Evolutionary conservation across 768 basidiomycete species (phyloP).

Genomic region (Rhodotorula graminis): DNA sequence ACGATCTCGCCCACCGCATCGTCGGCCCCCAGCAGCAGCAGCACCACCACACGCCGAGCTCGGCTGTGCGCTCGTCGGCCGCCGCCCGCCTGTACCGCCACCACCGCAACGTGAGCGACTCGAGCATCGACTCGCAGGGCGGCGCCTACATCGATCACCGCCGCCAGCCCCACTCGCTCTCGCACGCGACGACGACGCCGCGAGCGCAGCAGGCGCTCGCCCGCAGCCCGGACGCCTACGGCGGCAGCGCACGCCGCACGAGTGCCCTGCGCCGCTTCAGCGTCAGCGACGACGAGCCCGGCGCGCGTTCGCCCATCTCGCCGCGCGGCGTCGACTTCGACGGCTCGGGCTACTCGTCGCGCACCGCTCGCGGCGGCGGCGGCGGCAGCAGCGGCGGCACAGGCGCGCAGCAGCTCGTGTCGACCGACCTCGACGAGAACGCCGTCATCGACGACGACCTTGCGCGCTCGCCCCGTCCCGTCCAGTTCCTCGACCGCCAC

Average conservation of each 20-base stretch:
- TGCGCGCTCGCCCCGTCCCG: constrained; percentile 10
- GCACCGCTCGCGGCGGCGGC: neutral
- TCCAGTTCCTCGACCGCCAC: constrained; percentile 37
- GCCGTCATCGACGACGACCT: constrained; percentile 23
- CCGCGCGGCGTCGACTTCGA: constrained; percentile 7
- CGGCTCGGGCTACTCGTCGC: neutral
- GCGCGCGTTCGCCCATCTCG: constrained; percentile 10
- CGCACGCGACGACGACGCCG: constrained; percentile 16
- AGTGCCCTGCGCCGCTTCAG: constrained; percentile 20
- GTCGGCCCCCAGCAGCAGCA: too few species aligned
- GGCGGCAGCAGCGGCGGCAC: too few species aligned
- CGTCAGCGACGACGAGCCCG: constrained; percentile 11
- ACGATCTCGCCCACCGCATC: neutral
- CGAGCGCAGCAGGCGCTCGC: neutral
- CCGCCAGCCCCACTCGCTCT: constrained; percentile 38
- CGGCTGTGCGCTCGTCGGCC: constrained; percentile 21
- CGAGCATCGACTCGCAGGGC: constrained; percentile 42
- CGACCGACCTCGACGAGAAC: constrained; percentile 34
- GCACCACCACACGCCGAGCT: neutral
- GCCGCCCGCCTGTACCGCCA: constrained; percentile 41
- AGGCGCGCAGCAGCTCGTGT: neutral
- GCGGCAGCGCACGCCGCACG: constrained; percentile 12
- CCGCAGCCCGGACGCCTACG: constrained; percentile 4
- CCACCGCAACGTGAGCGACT: constrained; percentile 42
- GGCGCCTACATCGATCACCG: constrained; percentile 44